A percentile compares a stretch with the other conserved stretches of the same genome.
Conservation (phyloP, 306 rosid genomes). For the Ochetophila trinervis region DNA sequence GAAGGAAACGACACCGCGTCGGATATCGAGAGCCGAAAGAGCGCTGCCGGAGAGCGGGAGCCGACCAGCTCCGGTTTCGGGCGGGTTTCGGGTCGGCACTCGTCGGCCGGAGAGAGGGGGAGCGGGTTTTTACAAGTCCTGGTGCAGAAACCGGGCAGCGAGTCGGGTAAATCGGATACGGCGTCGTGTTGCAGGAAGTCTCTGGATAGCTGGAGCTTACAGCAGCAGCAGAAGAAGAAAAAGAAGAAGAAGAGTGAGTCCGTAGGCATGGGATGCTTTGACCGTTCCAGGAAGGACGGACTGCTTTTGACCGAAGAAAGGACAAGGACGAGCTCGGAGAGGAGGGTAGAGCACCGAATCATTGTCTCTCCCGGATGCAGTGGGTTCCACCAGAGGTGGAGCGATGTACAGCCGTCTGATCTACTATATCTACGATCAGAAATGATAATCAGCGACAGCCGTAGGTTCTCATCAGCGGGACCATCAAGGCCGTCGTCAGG, state of each 20-base stretch:
- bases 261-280: conserved; percentile 37
- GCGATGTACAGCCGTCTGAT: conserved; percentile 71
- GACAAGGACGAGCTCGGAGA: conserved; percentile 16
- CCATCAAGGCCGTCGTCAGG: neutral
- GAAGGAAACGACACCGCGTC: conserved; percentile 6
- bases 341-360: conserved; percentile 69
- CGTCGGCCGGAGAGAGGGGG: conserved; percentile 59
- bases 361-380: conserved; percentile 41
- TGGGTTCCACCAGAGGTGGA: conserved; percentile 59
- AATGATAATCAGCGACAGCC: conserved; percentile 55
- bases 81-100: conserved; percentile 58
- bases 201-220: conserved; percentile 45
- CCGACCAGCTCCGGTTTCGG: conserved; percentile 17
- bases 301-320: conserved; percentile 35
- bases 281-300: conserved; percentile 67
- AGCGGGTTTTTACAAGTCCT: conserved; percentile 13
- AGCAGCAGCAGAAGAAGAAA: no score
- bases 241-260: conserved; percentile 22
- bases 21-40: conserved; percentile 27
- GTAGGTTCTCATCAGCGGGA: conserved; percentile 26
- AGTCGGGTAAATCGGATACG: conserved; percentile 6
- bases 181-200: conserved; percentile 56
- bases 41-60: neutral
- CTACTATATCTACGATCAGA: conserved; percentile 68
- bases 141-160: conserved; percentile 2